Conservation (phyloP, 805 yeast species). For the Saccharomyces eubayanus region DNA sequence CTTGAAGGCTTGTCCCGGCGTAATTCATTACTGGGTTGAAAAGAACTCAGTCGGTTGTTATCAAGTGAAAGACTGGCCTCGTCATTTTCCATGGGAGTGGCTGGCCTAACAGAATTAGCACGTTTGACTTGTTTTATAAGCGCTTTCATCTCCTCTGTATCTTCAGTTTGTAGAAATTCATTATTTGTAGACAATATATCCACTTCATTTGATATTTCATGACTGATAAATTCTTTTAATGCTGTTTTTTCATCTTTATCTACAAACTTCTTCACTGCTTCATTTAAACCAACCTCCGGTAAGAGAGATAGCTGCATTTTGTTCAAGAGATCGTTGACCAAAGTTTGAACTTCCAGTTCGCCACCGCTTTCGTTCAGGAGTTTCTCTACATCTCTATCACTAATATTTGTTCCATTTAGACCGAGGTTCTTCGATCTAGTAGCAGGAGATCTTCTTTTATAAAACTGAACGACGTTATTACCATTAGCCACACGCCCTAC, state of each 20-base stretch:
- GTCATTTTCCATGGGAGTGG: constrained; percentile 11
- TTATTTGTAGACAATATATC: constrained; percentile 39
- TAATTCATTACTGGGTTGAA: neutral
- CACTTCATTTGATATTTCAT: constrained; percentile 47
- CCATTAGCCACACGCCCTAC: constrained; percentile 87
- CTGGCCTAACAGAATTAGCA: constrained; percentile 17
- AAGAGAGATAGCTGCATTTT: constrained; percentile 59
- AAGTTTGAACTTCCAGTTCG: constrained; percentile 46
- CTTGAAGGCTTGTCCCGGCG: neutral
- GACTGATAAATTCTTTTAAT: constrained; percentile 52
- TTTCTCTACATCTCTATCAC: constrained; percentile 12
- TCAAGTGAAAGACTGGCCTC: neutral
- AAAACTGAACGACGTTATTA: constrained; percentile 73
- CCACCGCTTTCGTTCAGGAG: constrained; percentile 26
- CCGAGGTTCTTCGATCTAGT: constrained; percentile 8
- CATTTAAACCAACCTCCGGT: constrained; percentile 67
- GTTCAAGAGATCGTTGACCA: constrained; percentile 54
- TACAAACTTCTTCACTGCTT: constrained; percentile 63
- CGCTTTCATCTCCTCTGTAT: constrained; percentile 35
- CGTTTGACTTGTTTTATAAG: constrained; percentile 37
- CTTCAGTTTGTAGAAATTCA: constrained; percentile 33
- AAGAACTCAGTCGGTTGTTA: neutral
- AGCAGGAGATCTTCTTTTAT: constrained; percentile 37
- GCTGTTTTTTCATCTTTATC: constrained; percentile 77
- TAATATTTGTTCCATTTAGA: constrained; percentile 5